Evolutionary conservation across 2,329 filamentous ascomycete genomes (phyloP), one percentile per base, ranked within the genome.

Genomic region (Decorospora gaudefroyi): DNA sequence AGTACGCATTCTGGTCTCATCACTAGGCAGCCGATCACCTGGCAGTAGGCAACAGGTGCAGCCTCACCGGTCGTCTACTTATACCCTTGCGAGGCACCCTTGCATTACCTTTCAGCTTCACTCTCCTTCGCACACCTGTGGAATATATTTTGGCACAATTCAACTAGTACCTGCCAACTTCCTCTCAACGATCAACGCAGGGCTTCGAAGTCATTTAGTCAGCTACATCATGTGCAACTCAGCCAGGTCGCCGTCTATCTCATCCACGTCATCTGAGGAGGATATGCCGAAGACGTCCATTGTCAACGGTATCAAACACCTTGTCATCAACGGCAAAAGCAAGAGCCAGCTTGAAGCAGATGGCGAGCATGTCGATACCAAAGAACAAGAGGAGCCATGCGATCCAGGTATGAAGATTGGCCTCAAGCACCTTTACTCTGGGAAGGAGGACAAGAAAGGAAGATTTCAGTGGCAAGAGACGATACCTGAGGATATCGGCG

Each of bases 391-490:
- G 8, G 57, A 62, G 23, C 44, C 50, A 3, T 58, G 35, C 23
- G 49, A 63, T 7, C 54, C 61, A 6, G 72, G 72, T 17, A 73
- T 74, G 72, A 65, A 67, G 30, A 64, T 42, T 28, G 72, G 72
- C 6, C 59, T 72, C 15, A 77, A 77, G 59, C 67, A 77, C 17
- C 65, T 81, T 4, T 81, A 79, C 48, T 69, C 72, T 17, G 74
- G 74, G 29, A 76, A 77, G 49, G 74, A 67, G 40, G 65, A 68
- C 34, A 62, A 65, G 32, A 64, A 65, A 29, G 64, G 64, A 9
- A 55, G 64, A 5, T 68, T 65, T 21, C 61, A 64, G 32, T 68
- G 65, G 65, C 59, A 64, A 32, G 62, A 66, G n/a, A 59, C 51
- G 15, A 74, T 63, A 11, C 64, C 65, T 10, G 55, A 64, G 9